Base-by-base conservation (phyloP, 2,329 filamentous ascomycete genomes). In the Penicillium palitans region DNA sequence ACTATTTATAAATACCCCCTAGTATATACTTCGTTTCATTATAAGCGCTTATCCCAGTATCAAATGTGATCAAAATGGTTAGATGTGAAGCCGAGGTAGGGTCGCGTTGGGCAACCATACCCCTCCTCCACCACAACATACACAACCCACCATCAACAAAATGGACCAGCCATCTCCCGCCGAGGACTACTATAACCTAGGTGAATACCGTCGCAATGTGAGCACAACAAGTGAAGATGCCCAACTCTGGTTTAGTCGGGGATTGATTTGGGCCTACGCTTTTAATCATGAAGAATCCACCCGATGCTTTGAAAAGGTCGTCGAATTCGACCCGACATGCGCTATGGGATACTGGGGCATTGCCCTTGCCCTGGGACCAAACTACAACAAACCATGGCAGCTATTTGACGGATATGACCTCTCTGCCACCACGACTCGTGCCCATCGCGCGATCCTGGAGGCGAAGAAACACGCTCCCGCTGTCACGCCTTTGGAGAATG, bases 341-440 rank as follows among this genome's bases (percentile, higher is more conserved):
- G 67, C 72, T 5, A 73, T 76, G 68, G 74, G 68, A 27, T 74
- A 74, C 54, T 76, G 74, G 74, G 74, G 74, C 2, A 61, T 75
- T 15, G 73, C 90, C 0, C 91, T 89, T 68, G 79, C 86, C 1
- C 74, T 90, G 0, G 90, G 90, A 0, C 89, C 90, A 3, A 91
- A 92, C 68, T 87, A 90, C 72, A 90, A 92, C 76, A 91, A 91
- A 68, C 86, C 88, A 0, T 92, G 90, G 90, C 81, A 84, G 21
- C 78, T 85, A 15, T 91, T 91, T 62, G 87, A 89, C 55, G 74
- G 80, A 1, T 73, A 79, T 1, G 89, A 92, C 63, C 78, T 87
- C 24, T 57, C 53, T 2, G 39, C 48, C 3, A 66, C 61, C 6
- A 66, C 60, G 6, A 59, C 47, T 19, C 75, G 78, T 25, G 83